Conservation (phyloP, 225 moss, liverwort and hornwort species). For the Climacium dendroides region DNA sequence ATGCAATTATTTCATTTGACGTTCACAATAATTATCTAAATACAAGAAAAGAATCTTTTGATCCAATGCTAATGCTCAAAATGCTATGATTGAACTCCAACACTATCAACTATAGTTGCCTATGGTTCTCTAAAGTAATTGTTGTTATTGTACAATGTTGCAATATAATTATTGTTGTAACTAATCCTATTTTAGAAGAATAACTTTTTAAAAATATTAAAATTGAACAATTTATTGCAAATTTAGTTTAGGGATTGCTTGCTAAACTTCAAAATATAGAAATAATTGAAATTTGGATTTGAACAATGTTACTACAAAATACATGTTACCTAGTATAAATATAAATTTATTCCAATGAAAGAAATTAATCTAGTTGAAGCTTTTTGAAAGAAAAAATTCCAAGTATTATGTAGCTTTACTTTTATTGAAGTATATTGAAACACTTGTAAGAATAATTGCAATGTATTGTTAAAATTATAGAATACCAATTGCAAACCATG, state of each 20-base stretch:
- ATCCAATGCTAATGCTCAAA: rapidly evolving
- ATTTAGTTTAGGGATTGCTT: rapidly evolving
- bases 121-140: rapidly evolving
- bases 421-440: not conserved
- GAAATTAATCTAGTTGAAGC: not conserved
- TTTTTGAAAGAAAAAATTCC: too few species aligned
- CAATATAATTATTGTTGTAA: too few species aligned
- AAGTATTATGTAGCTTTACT: not conserved
- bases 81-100: not conserved
- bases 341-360: not conserved
- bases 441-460: not conserved
- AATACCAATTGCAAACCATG: not conserved
- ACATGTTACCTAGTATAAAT: too few species aligned
- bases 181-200: not conserved
- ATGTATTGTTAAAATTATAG: not conserved
- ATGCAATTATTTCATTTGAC: not conserved
- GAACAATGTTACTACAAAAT: rapidly evolving
- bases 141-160: too few species aligned
- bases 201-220: rapidly evolving
- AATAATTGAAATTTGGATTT: not conserved
- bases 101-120: rapidly evolving
- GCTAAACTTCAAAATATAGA: rapidly evolving
- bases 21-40: rapidly evolving
- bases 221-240: not conserved
- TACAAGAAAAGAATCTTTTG: not conserved